Base-by-base conservation (phyloP, 495 filamentous ascomycete genomes). In the Chaetomium tenue region DNA sequence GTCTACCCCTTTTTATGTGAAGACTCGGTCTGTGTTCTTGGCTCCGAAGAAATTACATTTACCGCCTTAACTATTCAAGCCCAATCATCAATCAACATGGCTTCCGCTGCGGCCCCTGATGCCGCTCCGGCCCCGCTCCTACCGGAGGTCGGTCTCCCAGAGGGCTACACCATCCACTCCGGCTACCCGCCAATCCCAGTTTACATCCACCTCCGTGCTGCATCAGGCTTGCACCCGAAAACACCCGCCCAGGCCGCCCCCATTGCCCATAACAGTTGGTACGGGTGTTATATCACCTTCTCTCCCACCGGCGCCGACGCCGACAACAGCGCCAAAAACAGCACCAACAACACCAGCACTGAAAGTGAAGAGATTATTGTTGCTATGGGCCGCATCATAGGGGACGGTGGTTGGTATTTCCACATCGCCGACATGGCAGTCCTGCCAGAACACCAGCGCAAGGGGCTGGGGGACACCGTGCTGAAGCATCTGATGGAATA, bases 321-420 rank as follows among this genome's bases (percentile, higher is more conserved):
- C 20, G 26, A 51, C 44, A 58, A 3, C 33, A 22, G 16, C 55
- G 37, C 37, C 20, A 51, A 30, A 30, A 30, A 3, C 42, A 26
- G 16, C 55, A 44, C 37, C 25, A 51, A n/a, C 20, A 51, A 30
- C 2, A 30, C 1, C 42, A 26, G 16, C 55, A 44, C 37, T 25
- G 48, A 23, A 26, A 2, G 22, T 16, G 28, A 54, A 23, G 61
- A 51, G n/a, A 40, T 9, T n/a, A 59, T 68, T 23, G 76, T 83
- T 0, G 82, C 68, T 2, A 84, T 85, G 81, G 82, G 80, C 61
- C 77, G 83, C 23, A 73, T 85, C 5, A 74, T 83, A 58, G 77
- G 81, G 25, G 83, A 86, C 68, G 81, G 82, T 12, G 79, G 74
- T n/a, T 82, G 80, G 75, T 83, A 82, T 61, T 84, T 82, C 61